Conservation (phyloP, 768 basidiomycete genomes). For the Podaxis mareebaensis region DNA sequence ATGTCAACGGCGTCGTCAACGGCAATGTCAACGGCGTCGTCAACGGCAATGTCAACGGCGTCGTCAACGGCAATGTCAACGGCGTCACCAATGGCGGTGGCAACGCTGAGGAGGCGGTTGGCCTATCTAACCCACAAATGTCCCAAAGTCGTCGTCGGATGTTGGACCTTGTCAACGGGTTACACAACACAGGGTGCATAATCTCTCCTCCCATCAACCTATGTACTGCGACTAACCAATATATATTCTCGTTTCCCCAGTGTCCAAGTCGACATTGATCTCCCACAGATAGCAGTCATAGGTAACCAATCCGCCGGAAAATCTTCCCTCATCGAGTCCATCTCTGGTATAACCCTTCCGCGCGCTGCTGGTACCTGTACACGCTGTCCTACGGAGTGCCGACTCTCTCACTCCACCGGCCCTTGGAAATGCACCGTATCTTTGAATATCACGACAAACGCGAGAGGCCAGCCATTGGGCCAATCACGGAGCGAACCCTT, state of each 20-base stretch:
- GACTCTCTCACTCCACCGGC: slow-evolving; percentile 20
- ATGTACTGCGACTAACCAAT: background rate
- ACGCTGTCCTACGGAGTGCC: background rate
- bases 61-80: too few relatives aligned
- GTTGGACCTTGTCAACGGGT: slow-evolving; percentile 59
- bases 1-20: too few relatives aligned
- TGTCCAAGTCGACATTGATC: slow-evolving; percentile 66
- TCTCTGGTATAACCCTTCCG: slow-evolving; percentile 62
- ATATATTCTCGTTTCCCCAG: slow-evolving; percentile 30
- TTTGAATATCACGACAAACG: slow-evolving; percentile 45
- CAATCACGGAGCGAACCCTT: slow-evolving; percentile 42
- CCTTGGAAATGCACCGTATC: slow-evolving; percentile 55
- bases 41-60: too few relatives aligned
- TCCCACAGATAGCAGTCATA: slow-evolving; percentile 73
- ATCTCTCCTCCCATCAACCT: background rate
- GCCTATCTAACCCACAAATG: slow-evolving; percentile 50
- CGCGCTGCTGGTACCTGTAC: slow-evolving; percentile 64
- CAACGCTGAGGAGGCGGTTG: slow-evolving; percentile 31
- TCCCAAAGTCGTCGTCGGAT: slow-evolving; percentile 46
- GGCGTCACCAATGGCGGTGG: background rate
- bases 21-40: too few relatives aligned
- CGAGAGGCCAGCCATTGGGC: slow-evolving; percentile 35
- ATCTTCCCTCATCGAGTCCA: slow-evolving; percentile 64
- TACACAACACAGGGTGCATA: slow-evolving; percentile 60
- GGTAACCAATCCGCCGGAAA: slow-evolving; percentile 68